A percentile compares a stretch with the other conserved stretches of the same genome.
Conservation (phyloP, 371 early-diverging fungal species). For the Mucor indicus region DNA sequence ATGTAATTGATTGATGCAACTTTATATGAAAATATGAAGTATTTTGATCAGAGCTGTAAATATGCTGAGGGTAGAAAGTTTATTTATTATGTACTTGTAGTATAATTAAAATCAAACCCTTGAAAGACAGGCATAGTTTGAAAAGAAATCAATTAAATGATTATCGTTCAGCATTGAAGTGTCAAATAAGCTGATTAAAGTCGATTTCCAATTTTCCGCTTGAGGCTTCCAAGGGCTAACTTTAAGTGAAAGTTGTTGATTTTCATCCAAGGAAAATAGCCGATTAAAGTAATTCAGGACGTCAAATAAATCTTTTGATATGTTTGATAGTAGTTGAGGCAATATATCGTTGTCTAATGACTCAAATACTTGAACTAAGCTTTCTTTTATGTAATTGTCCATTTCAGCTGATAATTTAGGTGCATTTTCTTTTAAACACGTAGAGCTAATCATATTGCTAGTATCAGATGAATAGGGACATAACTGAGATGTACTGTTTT, state of each 20-base stretch:
- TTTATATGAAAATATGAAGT: no score
- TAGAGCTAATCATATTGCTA: slow-evolving; percentile 4
- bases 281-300: slow-evolving; percentile 26
- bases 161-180: slow-evolving; percentile 10
- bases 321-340: slow-evolving; percentile 19
- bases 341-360: slow-evolving; percentile 15
- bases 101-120: no score
- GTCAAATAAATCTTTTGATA: slow-evolving; percentile 15
- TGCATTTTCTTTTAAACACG: slow-evolving; percentile 18
- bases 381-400: slow-evolving; percentile 14
- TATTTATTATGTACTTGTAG: no score
- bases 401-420: slow-evolving; percentile 11
- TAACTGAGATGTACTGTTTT: slow-evolving; percentile 6
- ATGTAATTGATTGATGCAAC: no score
- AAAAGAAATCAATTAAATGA: slow-evolving; percentile 21
- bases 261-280: slow-evolving; percentile 9
- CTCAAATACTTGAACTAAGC: slow-evolving; percentile 12
- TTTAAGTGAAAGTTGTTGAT: slow-evolving; percentile 16
- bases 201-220: slow-evolving; percentile 3
- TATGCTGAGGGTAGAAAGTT: no score
- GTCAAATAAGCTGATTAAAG: slow-evolving; percentile 12
- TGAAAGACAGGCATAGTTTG: slow-evolving; percentile 21
- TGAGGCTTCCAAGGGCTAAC: slow-evolving; percentile 21
- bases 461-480: slow-evolving; percentile 9
- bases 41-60: no score